A percentile compares a stretch with the other conserved stretches of the same genome.
Conservation (phyloP, 768 basidiomycete species). For the Rhizopogon salebrosus region DNA sequence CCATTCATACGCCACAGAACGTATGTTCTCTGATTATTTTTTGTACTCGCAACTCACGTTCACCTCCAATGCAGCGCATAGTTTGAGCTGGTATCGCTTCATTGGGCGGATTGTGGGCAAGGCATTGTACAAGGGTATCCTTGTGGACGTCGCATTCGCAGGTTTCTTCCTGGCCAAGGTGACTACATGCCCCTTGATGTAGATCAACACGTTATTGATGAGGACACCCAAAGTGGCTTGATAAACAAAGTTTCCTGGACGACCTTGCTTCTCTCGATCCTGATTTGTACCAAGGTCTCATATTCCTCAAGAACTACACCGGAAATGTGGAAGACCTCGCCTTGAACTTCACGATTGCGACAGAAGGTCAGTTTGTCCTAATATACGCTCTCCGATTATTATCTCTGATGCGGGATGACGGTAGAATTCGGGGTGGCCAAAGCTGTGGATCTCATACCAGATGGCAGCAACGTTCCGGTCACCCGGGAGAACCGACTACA, state of each 20-base stretch:
- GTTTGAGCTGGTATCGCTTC: conserved; percentile 87
- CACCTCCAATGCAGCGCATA: conserved; percentile 50
- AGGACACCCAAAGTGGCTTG: conserved; percentile 66
- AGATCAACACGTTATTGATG: background rate
- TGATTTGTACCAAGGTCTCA: conserved; percentile 86
- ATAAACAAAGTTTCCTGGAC: conserved; percentile 86
- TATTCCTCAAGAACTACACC: conserved; percentile 89
- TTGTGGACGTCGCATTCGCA: conserved; percentile 93
- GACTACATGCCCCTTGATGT: conserved; percentile 2
- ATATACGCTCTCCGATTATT: background rate
- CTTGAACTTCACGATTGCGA: conserved; percentile 82
- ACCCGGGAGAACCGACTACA: conserved; percentile 85
- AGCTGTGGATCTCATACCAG: conserved; percentile 72
- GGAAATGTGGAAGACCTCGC: conserved; percentile 85
- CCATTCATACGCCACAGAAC: conserved; percentile 83
- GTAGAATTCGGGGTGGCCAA: conserved; percentile 79
- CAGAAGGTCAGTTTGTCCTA: conserved; percentile 59
- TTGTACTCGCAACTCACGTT: background rate
- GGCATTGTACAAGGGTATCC: conserved; percentile 92
- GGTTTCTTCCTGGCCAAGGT: conserved; percentile 92
- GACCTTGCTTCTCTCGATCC: conserved; percentile 90
- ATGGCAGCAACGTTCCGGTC: conserved; percentile 79
- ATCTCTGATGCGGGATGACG: background rate
- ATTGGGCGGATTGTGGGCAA: conserved; percentile 94
- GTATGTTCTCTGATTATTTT: conserved; percentile 37